A percentile compares a stretch with the other conserved stretches of the same genome.
These are phyloP conservation scores for Aspergillus arachidicola DNA, from an alignment of 2,329 filamentous ascomycete genomes.

Conservation along the genomic window DNA sequence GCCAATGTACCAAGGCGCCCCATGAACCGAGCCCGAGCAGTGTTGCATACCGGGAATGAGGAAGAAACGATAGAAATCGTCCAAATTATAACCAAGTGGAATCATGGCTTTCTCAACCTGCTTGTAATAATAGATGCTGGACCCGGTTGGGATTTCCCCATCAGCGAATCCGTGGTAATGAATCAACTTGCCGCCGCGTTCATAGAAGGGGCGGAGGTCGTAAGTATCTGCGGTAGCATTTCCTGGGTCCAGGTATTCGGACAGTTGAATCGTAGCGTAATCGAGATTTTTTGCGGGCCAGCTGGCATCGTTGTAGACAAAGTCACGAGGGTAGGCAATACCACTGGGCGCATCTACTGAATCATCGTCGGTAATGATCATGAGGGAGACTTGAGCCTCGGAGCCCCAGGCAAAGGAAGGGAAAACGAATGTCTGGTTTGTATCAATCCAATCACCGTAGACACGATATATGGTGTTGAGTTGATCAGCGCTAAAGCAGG, in stretches of 20 bases:
- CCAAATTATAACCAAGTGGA: conserved; percentile 8
- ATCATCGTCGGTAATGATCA: background rate
- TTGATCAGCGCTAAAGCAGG: conserved; percentile 50
- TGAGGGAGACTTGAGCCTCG: background rate
- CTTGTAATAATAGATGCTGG: conserved; percentile 18
- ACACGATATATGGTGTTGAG: conserved; percentile 33
- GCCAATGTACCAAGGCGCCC: conserved; percentile 11
- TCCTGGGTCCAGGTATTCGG: conserved; percentile 6
- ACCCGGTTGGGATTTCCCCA: conserved; percentile 9
- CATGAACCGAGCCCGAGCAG: conserved; percentile 6
- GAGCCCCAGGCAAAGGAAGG: conserved; percentile 24
- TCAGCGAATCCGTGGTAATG: conserved; percentile 22
- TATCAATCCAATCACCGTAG: background rate
- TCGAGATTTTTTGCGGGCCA: conserved; percentile 45
- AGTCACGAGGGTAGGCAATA: background rate
- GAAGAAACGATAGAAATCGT: conserved; percentile 22
- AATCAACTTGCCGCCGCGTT: conserved; percentile 17
- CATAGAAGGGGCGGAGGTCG: conserved; percentile 14
- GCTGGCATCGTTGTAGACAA: conserved; percentile 37
- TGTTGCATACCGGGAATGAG: conserved; percentile 20
- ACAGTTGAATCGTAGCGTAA: conserved; percentile 40
- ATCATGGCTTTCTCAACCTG: background rate
- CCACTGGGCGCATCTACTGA: background rate
- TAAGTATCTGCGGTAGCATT: conserved; percentile 15
- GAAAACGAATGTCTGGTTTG: conserved; percentile 35